Conservation (phyloP, 192 early-diverging fungal genomes). For the Rhizophagus clarus region DNA sequence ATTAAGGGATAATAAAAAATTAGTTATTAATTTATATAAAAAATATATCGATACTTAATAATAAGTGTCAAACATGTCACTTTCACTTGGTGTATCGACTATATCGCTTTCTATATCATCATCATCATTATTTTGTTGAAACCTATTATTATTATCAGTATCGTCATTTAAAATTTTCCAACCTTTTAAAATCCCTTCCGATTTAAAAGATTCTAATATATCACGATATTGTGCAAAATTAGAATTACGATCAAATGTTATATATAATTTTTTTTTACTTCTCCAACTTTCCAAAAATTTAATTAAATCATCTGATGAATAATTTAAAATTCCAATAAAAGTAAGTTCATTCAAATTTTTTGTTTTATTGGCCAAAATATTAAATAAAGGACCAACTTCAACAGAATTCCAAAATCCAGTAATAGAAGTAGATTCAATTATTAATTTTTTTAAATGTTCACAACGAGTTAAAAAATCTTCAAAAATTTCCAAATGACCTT, state of each 20-base stretch:
- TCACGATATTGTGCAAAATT: background rate
- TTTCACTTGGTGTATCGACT: too few species aligned
- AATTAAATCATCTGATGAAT: background rate
- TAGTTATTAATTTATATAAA: too few species aligned
- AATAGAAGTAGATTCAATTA: too few species aligned
- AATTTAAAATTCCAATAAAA: background rate
- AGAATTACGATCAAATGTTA: background rate
- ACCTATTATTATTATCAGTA: too few species aligned
- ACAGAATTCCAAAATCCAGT: background rate
- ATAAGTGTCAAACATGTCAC: too few species aligned
- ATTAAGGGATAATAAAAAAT: too few species aligned
- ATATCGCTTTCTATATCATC: too few species aligned
- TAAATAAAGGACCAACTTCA: background rate
- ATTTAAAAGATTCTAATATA: background rate
- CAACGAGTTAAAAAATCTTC: too few species aligned
- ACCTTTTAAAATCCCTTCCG: background rate
- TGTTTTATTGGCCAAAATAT: background rate
- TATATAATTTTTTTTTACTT: background rate
- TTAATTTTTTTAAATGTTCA: too few species aligned
- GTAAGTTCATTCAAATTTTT: background rate
- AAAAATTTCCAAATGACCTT: too few species aligned
- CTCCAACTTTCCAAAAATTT: background rate
- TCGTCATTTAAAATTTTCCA: background rate
- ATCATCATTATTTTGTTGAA: too few species aligned
- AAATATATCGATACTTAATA: too few species aligned